Conservation (phyloP, 23 red algal genomes). For the Agarophyton chilense region DNA sequence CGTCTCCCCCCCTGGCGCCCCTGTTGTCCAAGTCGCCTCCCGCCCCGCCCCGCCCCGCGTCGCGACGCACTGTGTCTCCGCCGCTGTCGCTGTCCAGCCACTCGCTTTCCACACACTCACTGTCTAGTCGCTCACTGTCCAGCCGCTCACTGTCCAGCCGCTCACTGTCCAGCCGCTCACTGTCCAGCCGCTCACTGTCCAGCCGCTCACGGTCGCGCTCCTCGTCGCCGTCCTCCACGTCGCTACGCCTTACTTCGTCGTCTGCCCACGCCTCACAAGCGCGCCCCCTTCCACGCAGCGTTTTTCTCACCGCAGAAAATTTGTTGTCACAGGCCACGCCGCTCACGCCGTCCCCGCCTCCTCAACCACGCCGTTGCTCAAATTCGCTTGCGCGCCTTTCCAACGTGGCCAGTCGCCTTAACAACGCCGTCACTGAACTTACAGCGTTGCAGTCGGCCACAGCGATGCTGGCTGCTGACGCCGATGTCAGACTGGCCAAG, state of each 20-base stretch:
- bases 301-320: background rate
- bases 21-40: background rate
- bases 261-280: background rate
- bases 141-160: no score
- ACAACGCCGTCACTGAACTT: background rate
- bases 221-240: background rate
- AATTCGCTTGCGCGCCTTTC: background rate
- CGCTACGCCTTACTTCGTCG: background rate
- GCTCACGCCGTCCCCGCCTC: background rate
- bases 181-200: background rate
- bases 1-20: background rate
- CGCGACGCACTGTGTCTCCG: no score
- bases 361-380: background rate
- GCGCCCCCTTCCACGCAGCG: background rate
- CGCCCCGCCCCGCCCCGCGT: no score
- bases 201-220: background rate
- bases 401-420: background rate
- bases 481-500: background rate
- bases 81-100: no score
- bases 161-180: no score
- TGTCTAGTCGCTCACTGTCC: no score
- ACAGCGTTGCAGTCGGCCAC: slow-evolving; percentile 21
- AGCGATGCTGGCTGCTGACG: slow-evolving; percentile 25
- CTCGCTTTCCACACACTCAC: no score
- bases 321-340: slow-evolving; percentile 3